These are phyloP conservation scores for Gloeopeniophorella convolvens DNA, from an alignment of 768 basidiomycete genomes.

Conservation along the genomic window DNA sequence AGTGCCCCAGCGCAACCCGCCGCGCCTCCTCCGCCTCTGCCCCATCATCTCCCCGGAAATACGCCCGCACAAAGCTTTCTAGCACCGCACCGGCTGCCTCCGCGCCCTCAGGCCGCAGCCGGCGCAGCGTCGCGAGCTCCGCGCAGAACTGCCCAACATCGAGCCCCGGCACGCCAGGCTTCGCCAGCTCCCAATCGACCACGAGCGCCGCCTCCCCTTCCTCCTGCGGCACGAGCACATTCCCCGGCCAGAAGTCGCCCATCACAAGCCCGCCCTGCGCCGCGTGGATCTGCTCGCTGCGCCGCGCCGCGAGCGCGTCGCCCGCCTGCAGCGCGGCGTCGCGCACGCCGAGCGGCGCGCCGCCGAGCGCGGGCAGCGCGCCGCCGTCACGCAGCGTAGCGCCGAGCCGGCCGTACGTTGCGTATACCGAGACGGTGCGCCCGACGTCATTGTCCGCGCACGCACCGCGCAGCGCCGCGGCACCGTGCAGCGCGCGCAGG, in stretches of 20 bases:
- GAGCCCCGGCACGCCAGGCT: constrained; percentile 47
- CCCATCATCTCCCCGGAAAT: constrained; percentile 28
- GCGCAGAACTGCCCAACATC: constrained; percentile 63
- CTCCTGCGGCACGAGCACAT: constrained; percentile 43
- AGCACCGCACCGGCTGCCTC: constrained; percentile 34
- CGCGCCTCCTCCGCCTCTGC: constrained; percentile 28
- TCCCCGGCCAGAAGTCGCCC: constrained; percentile 76
- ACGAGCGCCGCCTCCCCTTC: constrained; percentile 31
- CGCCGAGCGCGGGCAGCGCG: constrained; percentile 23
- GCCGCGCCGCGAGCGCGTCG: constrained; percentile 28
- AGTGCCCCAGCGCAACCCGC: constrained; percentile 37
- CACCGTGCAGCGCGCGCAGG: constrained; percentile 44
- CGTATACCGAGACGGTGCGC: constrained; percentile 34
- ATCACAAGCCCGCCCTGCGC: constrained; percentile 34
- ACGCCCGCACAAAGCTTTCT: constrained; percentile 40
- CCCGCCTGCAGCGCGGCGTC: constrained; percentile 33
- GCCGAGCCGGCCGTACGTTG: constrained; percentile 41
- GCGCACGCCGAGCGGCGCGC: constrained; percentile 38
- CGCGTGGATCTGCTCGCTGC: constrained; percentile 28
- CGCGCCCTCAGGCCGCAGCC: constrained; percentile 39
- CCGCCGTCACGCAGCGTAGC: constrained; percentile 19
- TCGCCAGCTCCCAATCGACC: constrained; percentile 62
- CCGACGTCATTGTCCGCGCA: constrained; percentile 31
- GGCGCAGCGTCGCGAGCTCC: constrained; percentile 45
- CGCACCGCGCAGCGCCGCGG: background rate